Evolutionary conservation across 2,329 filamentous ascomycete genomes (phyloP), one percentile per base, ranked within the genome.

Genomic region (Chrysosphaeria jannelii): DNA sequence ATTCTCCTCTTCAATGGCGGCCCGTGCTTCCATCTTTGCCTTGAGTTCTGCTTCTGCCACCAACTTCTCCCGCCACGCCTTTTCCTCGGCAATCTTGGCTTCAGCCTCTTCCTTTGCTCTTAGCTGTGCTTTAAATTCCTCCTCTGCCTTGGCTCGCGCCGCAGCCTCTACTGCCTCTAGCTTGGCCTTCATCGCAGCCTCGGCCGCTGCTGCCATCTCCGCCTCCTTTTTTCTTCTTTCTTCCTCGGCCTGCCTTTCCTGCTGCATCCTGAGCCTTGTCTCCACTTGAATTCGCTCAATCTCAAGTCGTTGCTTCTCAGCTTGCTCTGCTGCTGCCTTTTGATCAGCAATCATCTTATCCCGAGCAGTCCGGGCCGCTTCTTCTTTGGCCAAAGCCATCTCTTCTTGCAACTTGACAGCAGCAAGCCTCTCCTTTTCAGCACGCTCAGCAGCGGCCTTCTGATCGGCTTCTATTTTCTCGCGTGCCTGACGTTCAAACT

Each of bases 171-270:
- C 48, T 5, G 48, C 47, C 17, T 47, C 46, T 14, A 48, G 45
- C 27, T 48, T 52, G 20, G 41, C 33, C 19, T 36, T 34, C 15
- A 31, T 16, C 2, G 31, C 29, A 1, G 33, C 34, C 10, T 28
- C 31, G 15, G 29, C 29, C n/a, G 33, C 41, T 10, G 51, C 48
- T 19, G 51, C 49, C 13, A 52, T 48, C 29, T 61, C 53, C 7
- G 54, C 56, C 2, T 47, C 42, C 13, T 34, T 43, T 30, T 46
- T 49, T 29, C 31, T 34, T 30, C 32, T 33, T 28, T 46, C 41
- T 20, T 51, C 50, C 10, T 46, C 50, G 1, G 41, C 42, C 13
- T 25, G 28, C 13, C 45, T 34, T 28, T 51, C 45, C 2, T 41
- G 40, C 29, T 50, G 44, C 19, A 47, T 39, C 27, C 39, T 41